Evolutionary conservation across 805 yeast species (phyloP), one percentile per base, ranked within the genome.

Genomic region (Starmerella bombicola): DNA sequence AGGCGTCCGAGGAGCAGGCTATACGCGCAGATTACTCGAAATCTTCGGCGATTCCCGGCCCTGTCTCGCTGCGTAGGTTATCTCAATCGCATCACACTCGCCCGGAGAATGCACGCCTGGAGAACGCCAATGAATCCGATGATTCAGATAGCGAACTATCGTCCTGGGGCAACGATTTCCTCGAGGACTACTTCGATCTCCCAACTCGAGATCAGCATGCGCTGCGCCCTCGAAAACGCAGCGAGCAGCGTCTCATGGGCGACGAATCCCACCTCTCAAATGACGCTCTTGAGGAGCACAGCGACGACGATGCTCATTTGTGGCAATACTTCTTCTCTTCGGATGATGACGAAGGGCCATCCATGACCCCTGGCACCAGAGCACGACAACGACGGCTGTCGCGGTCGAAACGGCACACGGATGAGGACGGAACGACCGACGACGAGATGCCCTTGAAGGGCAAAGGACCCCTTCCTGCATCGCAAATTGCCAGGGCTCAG

Each of bases 321-420:
- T 74, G 85, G 77, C 78, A 78, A 55, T 80, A 80, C 58, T 78
- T 80, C 50, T 77, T 81, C 56, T 66, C 70, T 18, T 64, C 71
- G 2, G 60, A 54, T 24, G 62, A 55, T 7, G 52, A 47, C 12
- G 9, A 10, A 4, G 18, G 18, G 18, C 12, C 35, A 5, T 20
- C 21, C 5, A 13, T 23, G 17, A 36, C 23, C 17, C 44, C 44
- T 8, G 18, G n/a, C 4, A n/a, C 34, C 10, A 33, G 44, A 15
- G 22, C 44, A n/a, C 35, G 35, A 7, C 36, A 41, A 19, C 28
- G 44, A n/a, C 7, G 44, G 21, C 25, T 21, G 9, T 35, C 37
- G 31, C 43, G 38, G 3, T 18, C 37, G 13, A 13, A 23, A 15
- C 4, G 19, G 7, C 37, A 15, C 3, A 24, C n/a, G 4, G 41